Conservation (phyloP, 805 yeast genomes). For the Yamadazyma nakazawae region DNA sequence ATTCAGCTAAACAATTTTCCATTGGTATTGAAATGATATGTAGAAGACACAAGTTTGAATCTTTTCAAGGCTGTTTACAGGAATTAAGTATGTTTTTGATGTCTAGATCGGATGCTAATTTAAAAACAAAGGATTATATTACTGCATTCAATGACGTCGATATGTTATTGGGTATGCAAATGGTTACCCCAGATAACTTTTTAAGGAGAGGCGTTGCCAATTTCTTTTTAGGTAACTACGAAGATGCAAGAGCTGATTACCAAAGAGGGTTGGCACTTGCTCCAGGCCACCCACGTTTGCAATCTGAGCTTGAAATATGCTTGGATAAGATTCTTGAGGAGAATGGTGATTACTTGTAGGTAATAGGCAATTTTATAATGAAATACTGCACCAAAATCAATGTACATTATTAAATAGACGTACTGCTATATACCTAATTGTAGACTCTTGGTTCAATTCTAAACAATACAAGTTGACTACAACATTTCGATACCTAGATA, state of each 20-base stretch:
- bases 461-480: no score
- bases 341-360: constrained; percentile 51
- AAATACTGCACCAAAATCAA: not conserved
- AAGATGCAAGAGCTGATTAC: constrained; percentile 60
- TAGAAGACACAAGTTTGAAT: constrained; percentile 69
- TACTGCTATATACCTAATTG: not conserved
- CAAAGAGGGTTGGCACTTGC: constrained; percentile 72
- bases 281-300: constrained; percentile 49
- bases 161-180: constrained; percentile 55
- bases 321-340: constrained; percentile 50
- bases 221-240: constrained; percentile 57
- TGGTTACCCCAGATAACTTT: constrained; percentile 64
- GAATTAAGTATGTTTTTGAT: constrained; percentile 64
- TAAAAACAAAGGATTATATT: constrained; percentile 51
- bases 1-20: constrained; percentile 60
- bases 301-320: constrained; percentile 46
- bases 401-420: not conserved
- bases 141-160: constrained; percentile 71
- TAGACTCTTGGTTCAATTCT: no score
- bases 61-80: constrained; percentile 67
- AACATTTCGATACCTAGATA: no score
- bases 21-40: constrained; percentile 66
- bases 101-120: constrained; percentile 68
- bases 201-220: constrained; percentile 67
- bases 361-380: not conserved